Evolutionary conservation across 2,329 filamentous ascomycete species (phyloP), one percentile per base, ranked within the genome.

Genomic region (Trichoderma cornu-damae): DNA sequence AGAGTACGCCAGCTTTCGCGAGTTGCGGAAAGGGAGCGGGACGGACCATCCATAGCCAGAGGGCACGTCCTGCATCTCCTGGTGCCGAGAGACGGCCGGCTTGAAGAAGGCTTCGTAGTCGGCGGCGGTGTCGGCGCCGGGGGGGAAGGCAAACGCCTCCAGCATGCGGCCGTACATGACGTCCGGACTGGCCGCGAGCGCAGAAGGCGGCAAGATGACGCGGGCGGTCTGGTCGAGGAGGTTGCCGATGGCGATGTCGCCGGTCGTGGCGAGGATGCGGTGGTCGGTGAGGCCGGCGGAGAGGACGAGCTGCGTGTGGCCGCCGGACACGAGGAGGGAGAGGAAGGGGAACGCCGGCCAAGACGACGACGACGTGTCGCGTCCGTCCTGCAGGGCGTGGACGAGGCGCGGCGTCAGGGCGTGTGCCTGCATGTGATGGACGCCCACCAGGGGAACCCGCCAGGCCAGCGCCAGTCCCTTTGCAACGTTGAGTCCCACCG

Each of bases 361-460:
- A 8, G n/a, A 18, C 12, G 26, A 28, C 7, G 35, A 14, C 7
- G 48, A 28, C 16, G 8, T 6, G 11, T 26, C 16, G 18, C 34
- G 24, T 12, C 7, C 18, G 14, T 12, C n/a, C 28, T 50, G 49
- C 52, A 50, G 53, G 4, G 88, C 88, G 30, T 77, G 74, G 3
- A 87, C 85, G 40, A 99, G 80, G 8, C 90, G 81, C 14, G 93
- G 89, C 16, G 94, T 97, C 61, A 99, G 75, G 16, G 94, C 88
- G 72, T 99, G 94, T 9, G 92, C 94, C 70, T 96, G 92, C 94
- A 99, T 97, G 72, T 99, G 94, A 70, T 99, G 89, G 1, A 96
- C 89, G 0, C 85, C 94, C 1, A 97, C 71, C 30, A 97, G 75
- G 3, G 93, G 92, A 35, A 91, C 80, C 62, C 85, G 80, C 89